Conservation (phyloP, 805 yeast species). For the Myxozyma mucilagina region DNA sequence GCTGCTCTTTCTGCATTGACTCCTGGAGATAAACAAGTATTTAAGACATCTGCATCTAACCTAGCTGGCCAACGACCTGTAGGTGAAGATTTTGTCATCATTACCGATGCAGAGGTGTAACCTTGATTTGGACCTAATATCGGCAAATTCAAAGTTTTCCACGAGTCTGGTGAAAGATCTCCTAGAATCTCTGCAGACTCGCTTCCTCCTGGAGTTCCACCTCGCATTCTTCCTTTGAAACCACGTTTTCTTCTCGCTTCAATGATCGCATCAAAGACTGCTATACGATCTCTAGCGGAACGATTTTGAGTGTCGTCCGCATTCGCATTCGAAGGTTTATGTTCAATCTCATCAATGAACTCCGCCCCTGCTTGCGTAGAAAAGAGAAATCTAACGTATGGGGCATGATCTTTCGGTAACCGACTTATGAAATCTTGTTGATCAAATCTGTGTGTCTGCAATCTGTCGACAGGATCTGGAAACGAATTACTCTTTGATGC, state of each 20-base stretch:
- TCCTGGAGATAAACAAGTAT: slow-evolving; percentile 2
- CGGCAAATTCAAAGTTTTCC: slow-evolving; percentile 8
- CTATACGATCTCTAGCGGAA: not conserved
- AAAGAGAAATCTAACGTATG: slow-evolving; percentile 18
- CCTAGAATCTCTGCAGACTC: slow-evolving; percentile 12
- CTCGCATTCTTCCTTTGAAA: not conserved
- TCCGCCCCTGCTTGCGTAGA: slow-evolving; percentile 31
- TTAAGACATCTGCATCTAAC: slow-evolving; percentile 18
- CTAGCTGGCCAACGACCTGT: slow-evolving; percentile 27
- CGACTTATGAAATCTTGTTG: slow-evolving; percentile 12
- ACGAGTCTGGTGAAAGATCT: not conserved
- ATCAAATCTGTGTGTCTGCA: slow-evolving; percentile 1
- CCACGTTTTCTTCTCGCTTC: slow-evolving; percentile 7
- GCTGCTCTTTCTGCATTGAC: not conserved
- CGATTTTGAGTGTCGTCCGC: not conserved
- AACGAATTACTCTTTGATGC: not conserved
- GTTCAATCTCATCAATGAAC: slow-evolving; percentile 24
- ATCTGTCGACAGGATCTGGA: not conserved
- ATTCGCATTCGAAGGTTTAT: not conserved
- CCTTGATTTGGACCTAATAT: slow-evolving; percentile 7
- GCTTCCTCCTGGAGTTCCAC: not conserved
- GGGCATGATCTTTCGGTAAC: slow-evolving; percentile 22
- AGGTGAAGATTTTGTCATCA: slow-evolving; percentile 4
- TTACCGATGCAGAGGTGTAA: slow-evolving; percentile 8
- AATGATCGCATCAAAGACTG: not conserved